Conservation (phyloP, 257 asterid genomes). For the Rauvolfia tetraphylla region DNA sequence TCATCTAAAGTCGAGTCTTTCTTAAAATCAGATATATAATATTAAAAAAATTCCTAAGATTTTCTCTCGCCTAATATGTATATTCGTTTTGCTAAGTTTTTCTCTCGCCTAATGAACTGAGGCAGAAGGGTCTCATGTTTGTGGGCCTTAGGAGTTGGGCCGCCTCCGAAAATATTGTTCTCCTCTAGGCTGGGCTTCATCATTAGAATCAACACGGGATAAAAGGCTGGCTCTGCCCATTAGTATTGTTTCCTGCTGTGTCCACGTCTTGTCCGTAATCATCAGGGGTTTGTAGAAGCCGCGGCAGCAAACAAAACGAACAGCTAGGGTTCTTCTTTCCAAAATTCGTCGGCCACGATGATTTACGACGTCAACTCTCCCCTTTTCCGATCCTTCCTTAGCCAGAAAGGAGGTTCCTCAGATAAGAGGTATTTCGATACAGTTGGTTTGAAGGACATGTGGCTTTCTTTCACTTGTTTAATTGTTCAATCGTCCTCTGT, state of each 20-base stretch:
- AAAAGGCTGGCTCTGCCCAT: background rate
- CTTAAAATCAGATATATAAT: no score
- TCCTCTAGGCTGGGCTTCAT: background rate
- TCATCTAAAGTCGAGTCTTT: no score
- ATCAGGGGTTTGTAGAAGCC: background rate
- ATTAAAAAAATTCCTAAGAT: no score
- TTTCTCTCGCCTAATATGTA: no score
- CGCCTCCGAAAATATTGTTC: background rate
- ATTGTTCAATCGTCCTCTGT: background rate
- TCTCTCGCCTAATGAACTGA: no score
- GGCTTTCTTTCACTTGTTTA: background rate
- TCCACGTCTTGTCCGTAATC: background rate
- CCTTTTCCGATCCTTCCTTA: constrained; percentile 49
- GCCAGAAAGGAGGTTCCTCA: constrained; percentile 47
- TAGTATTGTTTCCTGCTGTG: background rate
- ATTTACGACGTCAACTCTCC: constrained; percentile 51
- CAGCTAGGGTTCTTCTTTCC: constrained; percentile 11
- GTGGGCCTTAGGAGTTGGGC: background rate
- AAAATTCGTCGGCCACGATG: constrained; percentile 23
- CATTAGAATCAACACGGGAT: background rate
- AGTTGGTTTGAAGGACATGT: background rate
- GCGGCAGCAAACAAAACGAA: background rate
- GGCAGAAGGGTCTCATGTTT: background rate
- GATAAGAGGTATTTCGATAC: constrained; percentile 31
- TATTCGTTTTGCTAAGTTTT: no score